Evolutionary conservation across 2,329 filamentous ascomycete genomes (phyloP).

Genomic region (Pestalotiopsis sp.): DNA sequence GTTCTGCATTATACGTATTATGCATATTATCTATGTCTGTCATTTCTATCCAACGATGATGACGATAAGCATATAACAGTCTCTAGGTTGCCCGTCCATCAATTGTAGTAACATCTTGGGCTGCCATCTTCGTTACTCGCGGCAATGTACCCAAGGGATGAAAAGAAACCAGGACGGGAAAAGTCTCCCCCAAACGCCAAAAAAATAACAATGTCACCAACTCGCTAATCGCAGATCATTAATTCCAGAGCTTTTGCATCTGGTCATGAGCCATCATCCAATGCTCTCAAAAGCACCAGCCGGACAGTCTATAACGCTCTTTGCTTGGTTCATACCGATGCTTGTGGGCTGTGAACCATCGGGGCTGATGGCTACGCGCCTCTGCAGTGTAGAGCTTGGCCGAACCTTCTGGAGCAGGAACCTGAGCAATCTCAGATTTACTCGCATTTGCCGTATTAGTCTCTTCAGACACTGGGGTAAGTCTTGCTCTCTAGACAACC

Average conservation of each 20-base stretch:
- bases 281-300: background rate
- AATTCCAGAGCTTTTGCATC: background rate
- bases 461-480: background rate
- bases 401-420: no score
- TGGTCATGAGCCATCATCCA: background rate
- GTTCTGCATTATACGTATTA: background rate
- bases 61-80: background rate
- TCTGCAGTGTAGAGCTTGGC: background rate
- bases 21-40: constrained; percentile 2
- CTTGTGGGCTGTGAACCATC: background rate
- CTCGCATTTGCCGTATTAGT: background rate
- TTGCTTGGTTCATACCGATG: background rate
- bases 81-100: background rate
- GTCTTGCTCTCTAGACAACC: constrained; percentile 6
- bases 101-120: background rate
- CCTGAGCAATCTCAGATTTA: background rate
- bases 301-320: background rate
- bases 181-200: background rate
- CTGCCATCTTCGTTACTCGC: background rate
- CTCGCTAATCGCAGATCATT: background rate
- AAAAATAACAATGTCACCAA: background rate
- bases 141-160: background rate
- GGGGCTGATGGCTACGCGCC: background rate
- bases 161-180: background rate
- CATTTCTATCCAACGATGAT: background rate